These are phyloP conservation scores for Penicillium sp. DNA, from an alignment of 2,329 filamentous ascomycete genomes.

Conservation along the genomic window DNA sequence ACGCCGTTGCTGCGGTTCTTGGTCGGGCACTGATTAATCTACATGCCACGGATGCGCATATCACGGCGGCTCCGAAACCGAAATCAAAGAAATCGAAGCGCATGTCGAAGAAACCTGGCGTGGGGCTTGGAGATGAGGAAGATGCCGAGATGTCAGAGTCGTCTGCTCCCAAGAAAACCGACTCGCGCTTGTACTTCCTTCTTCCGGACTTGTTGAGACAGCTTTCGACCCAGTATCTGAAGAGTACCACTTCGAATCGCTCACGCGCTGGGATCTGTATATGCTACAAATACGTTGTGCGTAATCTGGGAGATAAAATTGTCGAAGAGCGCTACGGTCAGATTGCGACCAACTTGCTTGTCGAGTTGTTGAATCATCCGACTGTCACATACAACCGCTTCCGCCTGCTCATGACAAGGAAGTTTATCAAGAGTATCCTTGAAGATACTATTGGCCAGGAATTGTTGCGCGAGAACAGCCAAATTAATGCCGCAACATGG, in stretches of 20 bases:
- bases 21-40: conserved; percentile 79
- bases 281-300: conserved; percentile 80
- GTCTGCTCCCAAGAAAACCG: conserved; percentile 69
- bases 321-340: conserved; percentile 78
- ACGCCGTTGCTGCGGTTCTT: conserved; percentile 81
- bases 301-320: conserved; percentile 73
- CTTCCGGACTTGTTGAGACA: conserved; percentile 75
- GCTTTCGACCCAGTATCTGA: conserved; percentile 76
- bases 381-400: conserved; percentile 82
- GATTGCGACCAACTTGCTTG: conserved; percentile 76
- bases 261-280: conserved; percentile 78
- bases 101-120: conserved; percentile 60
- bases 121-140: conserved; percentile 66
- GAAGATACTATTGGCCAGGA: conserved; percentile 78
- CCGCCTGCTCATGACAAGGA: conserved; percentile 77
- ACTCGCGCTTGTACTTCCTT: conserved; percentile 68
- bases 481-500: conserved; percentile 74
- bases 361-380: conserved; percentile 73
- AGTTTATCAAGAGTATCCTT: conserved; percentile 78
- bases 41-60: conserved; percentile 62
- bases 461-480: conserved; percentile 85
- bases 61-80: conserved; percentile 55
- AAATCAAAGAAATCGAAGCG: conserved; percentile 71
- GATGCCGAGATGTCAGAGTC: conserved; percentile 70
- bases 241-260: conserved; percentile 73